Evolutionary conservation across 1,139 yeast genomes (phyloP), one percentile per base, ranked within the genome.

Genomic region (Debaryomyces udenii): DNA sequence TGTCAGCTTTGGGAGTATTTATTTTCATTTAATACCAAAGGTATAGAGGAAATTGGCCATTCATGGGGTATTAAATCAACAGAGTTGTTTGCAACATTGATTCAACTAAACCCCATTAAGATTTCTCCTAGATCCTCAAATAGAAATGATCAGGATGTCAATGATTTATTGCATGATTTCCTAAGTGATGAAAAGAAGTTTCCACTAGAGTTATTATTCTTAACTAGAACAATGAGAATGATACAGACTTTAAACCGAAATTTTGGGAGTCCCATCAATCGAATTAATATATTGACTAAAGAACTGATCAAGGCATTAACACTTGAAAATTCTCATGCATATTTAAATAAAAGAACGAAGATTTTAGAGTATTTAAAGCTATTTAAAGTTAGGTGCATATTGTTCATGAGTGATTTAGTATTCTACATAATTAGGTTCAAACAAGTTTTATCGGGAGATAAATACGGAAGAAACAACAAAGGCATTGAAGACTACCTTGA

Each of bases 31-130:
- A 76, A 86, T 55, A 60, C 59, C 27, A 54, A 59, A 3, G 78
- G 75, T n/a, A 68, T 86, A 9, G 62, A 64, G 32, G 55, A 62
- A 3, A 74, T 86, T 24, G 80, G 82, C 3, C 46, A 49, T 1
- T 59, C 63, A 14, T 86, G 95, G 95, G 95, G 95, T 3, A 72
- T 86, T 29, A 79, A 81, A n/a, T 76, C 82, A 1, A 73, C 80
- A 10, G 88, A 83, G 38, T 61, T 83, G 60, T 76, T 86, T 55
- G 80, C 86, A 4, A 73, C 86, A 0, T 63, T 83, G 47, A 73
- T 81, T 4, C 74, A 78, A 57, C 57, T 84, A 53, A 73, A 73
- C 41, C 80, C 86, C 38, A 47, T 64, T 40, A 44, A 51, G 31
- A 43, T 50, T 29, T 35, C 59, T 45, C 39, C 46, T 46, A 59